These are phyloP conservation scores for Thermothelomyces thermophilus DNA, from an alignment of 2,329 filamentous ascomycete genomes.

Conservation along the genomic window DNA sequence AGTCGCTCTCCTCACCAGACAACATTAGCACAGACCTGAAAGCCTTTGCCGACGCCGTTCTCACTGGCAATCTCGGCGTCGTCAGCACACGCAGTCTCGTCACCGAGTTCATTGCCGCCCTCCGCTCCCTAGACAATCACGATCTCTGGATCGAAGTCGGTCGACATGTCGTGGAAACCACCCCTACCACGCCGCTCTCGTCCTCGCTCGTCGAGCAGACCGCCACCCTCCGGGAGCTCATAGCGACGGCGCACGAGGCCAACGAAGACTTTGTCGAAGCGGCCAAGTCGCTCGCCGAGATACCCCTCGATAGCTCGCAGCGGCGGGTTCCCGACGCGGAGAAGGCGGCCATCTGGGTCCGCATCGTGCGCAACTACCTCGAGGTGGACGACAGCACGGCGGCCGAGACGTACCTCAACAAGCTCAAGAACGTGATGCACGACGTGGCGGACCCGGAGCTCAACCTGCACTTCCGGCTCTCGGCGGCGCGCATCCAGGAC, in stretches of 20 bases:
- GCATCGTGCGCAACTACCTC: constrained; percentile 88
- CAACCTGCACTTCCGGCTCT: constrained; percentile 80
- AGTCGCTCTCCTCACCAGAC: constrained; percentile 20
- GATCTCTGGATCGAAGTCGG: constrained; percentile 71
- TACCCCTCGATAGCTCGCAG: constrained; percentile 84
- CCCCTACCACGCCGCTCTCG: constrained; percentile 48
- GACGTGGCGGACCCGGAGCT: constrained; percentile 67
- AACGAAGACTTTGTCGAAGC: constrained; percentile 76
- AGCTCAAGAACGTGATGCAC: constrained; percentile 87
- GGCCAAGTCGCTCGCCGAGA: constrained; percentile 70
- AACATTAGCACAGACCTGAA: constrained; percentile 22
- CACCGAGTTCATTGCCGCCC: constrained; percentile 35
- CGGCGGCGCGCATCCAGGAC: constrained; percentile 88
- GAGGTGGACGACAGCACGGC: constrained; percentile 86
- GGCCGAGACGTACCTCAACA: constrained; percentile 85
- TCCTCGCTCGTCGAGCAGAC: constrained; percentile 80
- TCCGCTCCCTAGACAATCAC: constrained; percentile 53
- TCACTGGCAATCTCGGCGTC: constrained; percentile 24
- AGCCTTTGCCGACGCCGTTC: constrained; percentile 22
- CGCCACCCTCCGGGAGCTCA: constrained; percentile 67
- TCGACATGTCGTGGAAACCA: constrained; percentile 60
- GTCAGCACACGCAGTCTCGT: constrained; percentile 27
- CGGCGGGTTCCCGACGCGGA: constrained; percentile 75
- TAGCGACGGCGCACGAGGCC: constrained; percentile 76
- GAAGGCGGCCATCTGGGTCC: constrained; percentile 81